These are phyloP conservation scores for Beauveria brongniartii DNA, from an alignment of 2,329 filamentous ascomycete species.

Conservation along the genomic window DNA sequence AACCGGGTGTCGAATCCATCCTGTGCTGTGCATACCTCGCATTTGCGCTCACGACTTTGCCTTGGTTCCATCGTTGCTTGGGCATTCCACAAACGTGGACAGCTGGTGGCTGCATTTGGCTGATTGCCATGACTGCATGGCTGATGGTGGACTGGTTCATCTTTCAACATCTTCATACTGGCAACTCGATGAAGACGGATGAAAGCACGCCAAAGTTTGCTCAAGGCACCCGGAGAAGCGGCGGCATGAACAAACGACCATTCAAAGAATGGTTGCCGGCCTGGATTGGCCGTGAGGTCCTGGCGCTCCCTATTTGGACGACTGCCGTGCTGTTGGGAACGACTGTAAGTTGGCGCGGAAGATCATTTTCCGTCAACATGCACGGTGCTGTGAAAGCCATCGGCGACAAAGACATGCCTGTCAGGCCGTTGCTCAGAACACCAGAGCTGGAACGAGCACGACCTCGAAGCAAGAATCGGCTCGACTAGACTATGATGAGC, in stretches of 20 bases:
- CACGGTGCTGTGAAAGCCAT: constrained; percentile 68
- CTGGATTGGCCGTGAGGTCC: constrained; percentile 75
- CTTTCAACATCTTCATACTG: constrained; percentile 67
- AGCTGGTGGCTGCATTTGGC: constrained; percentile 58
- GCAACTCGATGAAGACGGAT: constrained; percentile 61
- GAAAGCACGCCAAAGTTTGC: constrained; percentile 69
- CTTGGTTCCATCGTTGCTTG: constrained; percentile 47
- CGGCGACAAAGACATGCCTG: constrained; percentile 11
- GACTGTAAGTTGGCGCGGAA: constrained; percentile 81
- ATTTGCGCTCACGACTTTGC: constrained; percentile 68
- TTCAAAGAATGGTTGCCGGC: constrained; percentile 68
- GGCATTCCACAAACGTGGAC: constrained; percentile 58
- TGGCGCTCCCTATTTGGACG: constrained; percentile 84
- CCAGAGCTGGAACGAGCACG: constrained; percentile 18
- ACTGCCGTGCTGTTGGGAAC: constrained; percentile 86
- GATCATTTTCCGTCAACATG: constrained; percentile 69
- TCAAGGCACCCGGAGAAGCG: constrained; percentile 29
- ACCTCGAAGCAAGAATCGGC: constrained; percentile 19
- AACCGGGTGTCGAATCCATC: constrained; percentile 85
- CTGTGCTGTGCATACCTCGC: constrained; percentile 75
- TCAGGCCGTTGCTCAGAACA: constrained; percentile 8
- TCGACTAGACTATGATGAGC: constrained; percentile 14
- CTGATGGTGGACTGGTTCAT: constrained; percentile 65
- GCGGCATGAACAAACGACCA: constrained; percentile 39
- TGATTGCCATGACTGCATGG: constrained; percentile 60